Conservation (phyloP, 305 asterid species). For the Solanum hybrid region DNA sequence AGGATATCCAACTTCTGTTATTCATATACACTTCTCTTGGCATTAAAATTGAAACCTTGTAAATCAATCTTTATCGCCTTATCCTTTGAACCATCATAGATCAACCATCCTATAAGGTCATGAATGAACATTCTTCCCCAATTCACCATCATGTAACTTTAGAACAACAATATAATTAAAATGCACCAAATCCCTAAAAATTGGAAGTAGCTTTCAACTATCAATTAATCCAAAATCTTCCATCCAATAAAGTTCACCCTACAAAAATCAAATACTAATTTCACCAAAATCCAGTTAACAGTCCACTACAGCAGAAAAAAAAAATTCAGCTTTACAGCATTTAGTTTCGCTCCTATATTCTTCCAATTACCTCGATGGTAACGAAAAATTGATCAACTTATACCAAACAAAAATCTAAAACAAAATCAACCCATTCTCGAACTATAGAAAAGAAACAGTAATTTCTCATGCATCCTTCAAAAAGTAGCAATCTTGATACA, state of each 20-base stretch:
- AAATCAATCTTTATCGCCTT: background rate
- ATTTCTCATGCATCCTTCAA: background rate
- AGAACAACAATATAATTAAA: background rate
- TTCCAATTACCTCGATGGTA: background rate
- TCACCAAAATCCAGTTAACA: background rate
- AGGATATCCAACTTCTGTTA: background rate
- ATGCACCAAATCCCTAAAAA: background rate
- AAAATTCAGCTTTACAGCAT: background rate
- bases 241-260: background rate
- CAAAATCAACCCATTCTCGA: background rate
- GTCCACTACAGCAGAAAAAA: background rate
- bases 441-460: background rate
- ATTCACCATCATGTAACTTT: background rate
- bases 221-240: background rate
- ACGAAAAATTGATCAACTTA: background rate
- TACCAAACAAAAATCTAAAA: background rate
- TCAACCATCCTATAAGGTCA: background rate
- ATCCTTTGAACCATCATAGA: background rate
- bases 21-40: background rate
- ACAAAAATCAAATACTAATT: background rate
- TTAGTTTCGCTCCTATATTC: background rate
- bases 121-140: background rate
- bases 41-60: background rate
- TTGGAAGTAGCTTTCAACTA: background rate
- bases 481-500: background rate